Percentiles rank a stretch among this genome's conserved stretches.
Conservation (phyloP, 2,329 filamentous ascomycete genomes). For the Grosmannia huntii region DNA sequence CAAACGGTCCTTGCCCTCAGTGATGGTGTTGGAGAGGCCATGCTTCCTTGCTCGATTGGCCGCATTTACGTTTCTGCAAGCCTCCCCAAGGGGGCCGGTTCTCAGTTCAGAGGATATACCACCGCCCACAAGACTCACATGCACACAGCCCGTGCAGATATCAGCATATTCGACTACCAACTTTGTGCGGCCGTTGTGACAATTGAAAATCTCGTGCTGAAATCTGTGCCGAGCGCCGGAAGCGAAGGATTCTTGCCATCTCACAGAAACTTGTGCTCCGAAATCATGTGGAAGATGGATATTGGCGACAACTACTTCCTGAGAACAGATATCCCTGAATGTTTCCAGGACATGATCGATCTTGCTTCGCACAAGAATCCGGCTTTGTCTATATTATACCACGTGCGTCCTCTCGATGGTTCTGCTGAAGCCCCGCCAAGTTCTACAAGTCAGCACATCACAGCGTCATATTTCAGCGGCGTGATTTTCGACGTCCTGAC, state of each 20-base stretch:
- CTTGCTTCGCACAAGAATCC: constrained; percentile 27
- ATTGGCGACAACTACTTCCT: constrained; percentile 13
- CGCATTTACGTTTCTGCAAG: constrained; percentile 32
- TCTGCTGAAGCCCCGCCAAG: neutral
- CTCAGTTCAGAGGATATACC: constrained; percentile 28
- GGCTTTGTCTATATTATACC: constrained; percentile 24
- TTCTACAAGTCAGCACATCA: neutral
- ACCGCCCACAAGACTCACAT: constrained; percentile 21
- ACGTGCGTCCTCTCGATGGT: neutral
- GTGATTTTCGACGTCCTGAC: constrained; percentile 18
- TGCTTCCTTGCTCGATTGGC: constrained; percentile 35
- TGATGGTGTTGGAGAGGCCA: constrained; percentile 21
- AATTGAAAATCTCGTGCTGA: constrained; percentile 32
- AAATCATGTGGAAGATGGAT: constrained; percentile 34
- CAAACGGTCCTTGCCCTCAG: constrained; percentile 36
- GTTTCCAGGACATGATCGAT: constrained; percentile 17
- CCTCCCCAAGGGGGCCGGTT: constrained; percentile 19
- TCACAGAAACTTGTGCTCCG: constrained; percentile 34
- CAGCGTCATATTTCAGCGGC: neutral
- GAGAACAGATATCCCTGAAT: neutral
- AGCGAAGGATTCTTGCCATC: constrained; percentile 30
- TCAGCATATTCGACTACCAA: constrained; percentile 27
- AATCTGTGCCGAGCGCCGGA: constrained; percentile 19
- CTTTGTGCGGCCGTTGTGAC: constrained; percentile 24
- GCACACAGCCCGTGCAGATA: constrained; percentile 27